phyloP scores from a whole-genome alignment of 1,139 yeast species.

The Taphrina deformans region DNA sequence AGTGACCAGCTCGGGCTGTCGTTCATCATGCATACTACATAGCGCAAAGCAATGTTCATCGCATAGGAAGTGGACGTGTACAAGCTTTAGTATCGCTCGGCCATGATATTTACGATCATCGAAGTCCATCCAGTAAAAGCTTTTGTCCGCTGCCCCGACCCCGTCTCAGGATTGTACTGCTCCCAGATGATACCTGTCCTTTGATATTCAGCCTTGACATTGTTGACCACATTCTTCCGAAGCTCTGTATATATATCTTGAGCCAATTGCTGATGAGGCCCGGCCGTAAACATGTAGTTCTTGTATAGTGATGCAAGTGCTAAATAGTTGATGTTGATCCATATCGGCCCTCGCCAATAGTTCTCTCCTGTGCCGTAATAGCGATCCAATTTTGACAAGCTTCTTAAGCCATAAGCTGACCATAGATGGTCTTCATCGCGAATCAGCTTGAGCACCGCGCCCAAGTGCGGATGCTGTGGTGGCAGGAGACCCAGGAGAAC shows the following conservation, averaged over 20 bases:
- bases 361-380: conserved; percentile 77
- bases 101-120: conserved; percentile 73
- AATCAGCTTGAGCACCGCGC: conserved; percentile 56
- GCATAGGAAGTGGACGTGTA: too few relatives aligned
- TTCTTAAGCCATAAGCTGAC: conserved; percentile 77
- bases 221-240: conserved; percentile 65
- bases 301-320: conserved; percentile 66
- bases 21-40: too few relatives aligned
- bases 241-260: conserved; percentile 57
- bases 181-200: conserved; percentile 80
- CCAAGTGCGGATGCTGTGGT: conserved; percentile 53
- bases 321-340: conserved; percentile 89
- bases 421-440: conserved; percentile 73
- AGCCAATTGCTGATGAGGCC: conserved; percentile 47
- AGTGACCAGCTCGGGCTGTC: too few relatives aligned
- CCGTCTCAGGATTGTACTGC: conserved; percentile 77
- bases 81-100: conserved; percentile 34
- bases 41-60: too few relatives aligned
- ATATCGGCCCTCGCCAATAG: conserved; percentile 94
- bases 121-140: conserved; percentile 96
- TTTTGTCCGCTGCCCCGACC: conserved; percentile 76
- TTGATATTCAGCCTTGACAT: conserved; percentile 67
- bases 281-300: conserved; percentile 39
- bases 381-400: conserved; percentile 68
- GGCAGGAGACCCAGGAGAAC: conserved; percentile 72